These are phyloP conservation scores for Ophiostoma perfectum DNA, from an alignment of 2,329 filamentous ascomycete species.

Conservation along the genomic window DNA sequence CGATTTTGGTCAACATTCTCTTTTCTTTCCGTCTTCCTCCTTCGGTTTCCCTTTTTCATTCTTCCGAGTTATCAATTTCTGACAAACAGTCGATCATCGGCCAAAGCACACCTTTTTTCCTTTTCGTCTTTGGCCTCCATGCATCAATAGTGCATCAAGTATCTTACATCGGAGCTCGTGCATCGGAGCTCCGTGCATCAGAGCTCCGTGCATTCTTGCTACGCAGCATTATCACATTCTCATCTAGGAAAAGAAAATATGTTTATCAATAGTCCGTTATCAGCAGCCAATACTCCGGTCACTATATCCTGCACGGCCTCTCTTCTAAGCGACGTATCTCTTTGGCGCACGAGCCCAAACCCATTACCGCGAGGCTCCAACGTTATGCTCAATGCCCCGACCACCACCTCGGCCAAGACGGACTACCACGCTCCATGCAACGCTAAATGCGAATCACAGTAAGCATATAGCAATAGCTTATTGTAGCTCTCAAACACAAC, in stretches of 20 bases:
- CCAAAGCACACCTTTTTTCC: too few species aligned
- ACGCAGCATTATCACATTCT: not conserved
- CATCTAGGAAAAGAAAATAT: not conserved
- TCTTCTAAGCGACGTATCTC: too few species aligned
- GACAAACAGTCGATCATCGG: not conserved
- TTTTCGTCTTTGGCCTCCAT: too few species aligned
- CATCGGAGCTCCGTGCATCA: conserved; percentile 7
- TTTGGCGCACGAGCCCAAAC: too few species aligned
- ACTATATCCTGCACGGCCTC: too few species aligned
- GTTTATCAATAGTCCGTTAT: too few species aligned
- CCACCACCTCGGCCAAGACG: not conserved
- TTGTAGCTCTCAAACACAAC: too few species aligned
- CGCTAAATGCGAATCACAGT: not conserved
- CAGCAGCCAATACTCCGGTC: too few species aligned
- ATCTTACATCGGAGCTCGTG: not conserved
- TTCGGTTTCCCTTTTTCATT: not conserved
- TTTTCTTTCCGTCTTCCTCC: not conserved
- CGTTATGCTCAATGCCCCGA: not conserved
- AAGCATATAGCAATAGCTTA: too few species aligned
- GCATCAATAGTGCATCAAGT: too few species aligned
- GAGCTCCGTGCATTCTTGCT: conserved; percentile 1
- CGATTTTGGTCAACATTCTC: too few species aligned
- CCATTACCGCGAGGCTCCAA: not conserved
- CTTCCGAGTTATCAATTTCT: not conserved
- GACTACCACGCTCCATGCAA: not conserved